Conservation (phyloP, 2,329 filamentous ascomycete genomes). For the Colletotrichum tropicale region DNA sequence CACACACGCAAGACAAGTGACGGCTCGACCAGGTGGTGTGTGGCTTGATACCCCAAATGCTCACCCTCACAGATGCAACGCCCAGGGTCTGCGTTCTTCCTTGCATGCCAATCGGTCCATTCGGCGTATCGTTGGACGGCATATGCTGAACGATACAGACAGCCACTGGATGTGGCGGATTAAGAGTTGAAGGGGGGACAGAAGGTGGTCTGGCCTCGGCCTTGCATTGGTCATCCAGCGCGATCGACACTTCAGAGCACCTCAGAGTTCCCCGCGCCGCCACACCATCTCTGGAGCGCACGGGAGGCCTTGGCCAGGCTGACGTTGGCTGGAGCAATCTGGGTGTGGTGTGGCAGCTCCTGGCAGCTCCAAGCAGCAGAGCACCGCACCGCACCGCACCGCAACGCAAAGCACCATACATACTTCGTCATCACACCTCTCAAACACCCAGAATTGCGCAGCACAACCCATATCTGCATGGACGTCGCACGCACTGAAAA, state of each 20-base stretch:
- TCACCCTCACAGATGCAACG: constrained; percentile 10
- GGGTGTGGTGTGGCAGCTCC: background rate
- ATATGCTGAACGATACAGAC: background rate
- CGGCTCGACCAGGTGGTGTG: background rate
- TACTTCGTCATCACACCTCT: constrained; percentile 19
- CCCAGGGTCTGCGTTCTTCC: background rate
- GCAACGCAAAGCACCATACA: background rate
- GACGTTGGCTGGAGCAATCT: background rate
- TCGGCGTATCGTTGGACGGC: background rate
- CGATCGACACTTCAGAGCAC: constrained; percentile 11
- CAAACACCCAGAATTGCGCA: background rate
- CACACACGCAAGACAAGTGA: background rate
- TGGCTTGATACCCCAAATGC: background rate
- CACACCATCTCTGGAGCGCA: constrained; percentile 20
- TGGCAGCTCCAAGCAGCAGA: background rate
- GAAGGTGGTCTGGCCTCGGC: background rate
- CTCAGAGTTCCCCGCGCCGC: constrained; percentile 13
- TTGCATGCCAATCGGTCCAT: background rate
- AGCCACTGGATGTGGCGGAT: background rate
- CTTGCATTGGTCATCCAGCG: constrained; percentile 18
- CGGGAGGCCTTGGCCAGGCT: constrained; percentile 16
- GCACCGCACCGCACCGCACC: background rate
- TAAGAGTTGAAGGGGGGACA: background rate
- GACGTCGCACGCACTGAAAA: constrained; percentile 19
- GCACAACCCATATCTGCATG: constrained; percentile 19